phyloP scores from a whole-genome alignment of 208 protist genomes.

The Crithidia fasciculata region DNA sequence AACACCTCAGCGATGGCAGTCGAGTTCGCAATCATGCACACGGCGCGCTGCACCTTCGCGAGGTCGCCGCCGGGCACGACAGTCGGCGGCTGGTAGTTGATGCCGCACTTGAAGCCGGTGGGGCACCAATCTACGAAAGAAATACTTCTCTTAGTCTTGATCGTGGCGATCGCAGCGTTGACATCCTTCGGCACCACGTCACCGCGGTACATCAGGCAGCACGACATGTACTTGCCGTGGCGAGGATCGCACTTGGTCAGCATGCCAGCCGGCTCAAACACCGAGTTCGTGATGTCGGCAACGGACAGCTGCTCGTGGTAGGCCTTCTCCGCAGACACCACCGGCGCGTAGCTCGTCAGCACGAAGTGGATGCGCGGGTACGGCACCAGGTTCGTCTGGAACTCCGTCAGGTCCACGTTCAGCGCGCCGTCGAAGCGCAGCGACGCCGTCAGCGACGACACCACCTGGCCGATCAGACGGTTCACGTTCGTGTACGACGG shows the following conservation, averaged over 20 bases:
- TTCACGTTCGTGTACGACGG: no score
- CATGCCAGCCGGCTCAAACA: constrained; percentile 95
- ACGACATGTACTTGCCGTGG: constrained; percentile 98
- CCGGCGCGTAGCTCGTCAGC: no score
- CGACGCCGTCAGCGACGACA: no score
- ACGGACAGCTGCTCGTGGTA: no score
- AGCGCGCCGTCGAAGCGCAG: no score
- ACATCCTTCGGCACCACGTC: constrained; percentile 98
- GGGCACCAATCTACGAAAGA: constrained; percentile 98
- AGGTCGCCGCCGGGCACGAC: constrained; percentile 96
- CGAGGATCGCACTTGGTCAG: constrained; percentile 97
- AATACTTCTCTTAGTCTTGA: constrained; percentile 96
- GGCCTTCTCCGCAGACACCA: no score
- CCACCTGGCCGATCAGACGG: no score
- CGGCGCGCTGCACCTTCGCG: constrained; percentile 93
- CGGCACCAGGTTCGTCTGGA: no score
- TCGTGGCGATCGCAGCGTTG: constrained; percentile 90
- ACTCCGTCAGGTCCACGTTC: no score
- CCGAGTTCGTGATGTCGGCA: constrained; percentile 95
- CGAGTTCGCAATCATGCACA: constrained; percentile 96
- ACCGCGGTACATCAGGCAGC: constrained; percentile 97
- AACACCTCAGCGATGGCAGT: constrained; percentile 95
- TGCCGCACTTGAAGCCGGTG: constrained; percentile 98
- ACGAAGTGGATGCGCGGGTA: no score
- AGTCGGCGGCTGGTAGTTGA: constrained; percentile 98